phyloP scores from a whole-genome alignment of 2,329 filamentous ascomycete genomes.

The Phialophora verrucosa region DNA sequence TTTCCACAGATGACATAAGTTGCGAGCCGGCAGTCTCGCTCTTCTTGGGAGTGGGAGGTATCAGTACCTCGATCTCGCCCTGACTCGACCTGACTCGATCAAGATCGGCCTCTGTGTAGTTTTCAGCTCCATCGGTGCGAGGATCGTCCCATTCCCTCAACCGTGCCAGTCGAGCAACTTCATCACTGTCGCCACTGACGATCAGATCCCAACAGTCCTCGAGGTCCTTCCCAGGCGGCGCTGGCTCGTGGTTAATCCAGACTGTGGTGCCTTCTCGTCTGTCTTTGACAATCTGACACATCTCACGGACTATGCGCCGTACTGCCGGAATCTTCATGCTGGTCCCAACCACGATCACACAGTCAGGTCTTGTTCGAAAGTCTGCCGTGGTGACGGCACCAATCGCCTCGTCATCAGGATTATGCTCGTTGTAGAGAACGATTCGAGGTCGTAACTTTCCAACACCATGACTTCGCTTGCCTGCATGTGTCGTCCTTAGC shows the following conservation, averaged over 20 bases:
- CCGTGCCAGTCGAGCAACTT: slow-evolving; percentile 76
- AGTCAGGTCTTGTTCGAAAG: slow-evolving; percentile 82
- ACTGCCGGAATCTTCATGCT: slow-evolving; percentile 95
- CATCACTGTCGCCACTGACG: slow-evolving; percentile 84
- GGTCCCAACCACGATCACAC: slow-evolving; percentile 92
- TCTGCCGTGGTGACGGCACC: slow-evolving; percentile 88
- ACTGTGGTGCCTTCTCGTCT: slow-evolving; percentile 83
- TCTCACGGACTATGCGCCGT: slow-evolving; percentile 83
- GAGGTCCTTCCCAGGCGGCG: slow-evolving; percentile 81
- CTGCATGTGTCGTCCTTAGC: slow-evolving; percentile 74
- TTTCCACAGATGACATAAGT: slow-evolving; percentile 21
- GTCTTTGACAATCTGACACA: slow-evolving; percentile 84
- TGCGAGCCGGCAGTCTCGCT: slow-evolving; percentile 36
- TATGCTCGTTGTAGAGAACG: slow-evolving; percentile 96
- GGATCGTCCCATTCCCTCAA: slow-evolving; percentile 64
- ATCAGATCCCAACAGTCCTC: slow-evolving; percentile 94
- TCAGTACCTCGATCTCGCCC: slow-evolving; percentile 48
- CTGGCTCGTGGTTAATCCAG: slow-evolving; percentile 91
- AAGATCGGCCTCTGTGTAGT: slow-evolving; percentile 53
- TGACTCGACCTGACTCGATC: slow-evolving; percentile 50
- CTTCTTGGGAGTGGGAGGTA: slow-evolving; percentile 47
- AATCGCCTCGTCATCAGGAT: slow-evolving; percentile 95
- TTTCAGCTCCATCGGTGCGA: slow-evolving; percentile 48
- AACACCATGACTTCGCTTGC: slow-evolving; percentile 91
- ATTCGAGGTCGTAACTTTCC: slow-evolving; percentile 89